Conservation (phyloP, 2,329 filamentous ascomycete genomes). For the Cladophialophora exuberans region DNA sequence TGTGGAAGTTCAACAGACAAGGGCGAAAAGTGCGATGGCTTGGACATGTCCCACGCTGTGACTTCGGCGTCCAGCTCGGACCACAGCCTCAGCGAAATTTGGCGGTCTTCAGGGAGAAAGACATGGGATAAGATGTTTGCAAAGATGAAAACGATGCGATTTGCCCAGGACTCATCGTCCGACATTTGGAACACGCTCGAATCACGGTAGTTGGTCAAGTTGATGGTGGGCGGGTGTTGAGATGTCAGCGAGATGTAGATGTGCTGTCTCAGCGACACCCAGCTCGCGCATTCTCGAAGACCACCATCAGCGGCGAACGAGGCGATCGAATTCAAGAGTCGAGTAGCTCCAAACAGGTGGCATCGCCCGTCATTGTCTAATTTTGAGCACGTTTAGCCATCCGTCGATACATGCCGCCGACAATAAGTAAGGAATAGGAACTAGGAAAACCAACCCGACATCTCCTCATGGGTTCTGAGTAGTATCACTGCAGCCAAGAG, state of each 20-base stretch:
- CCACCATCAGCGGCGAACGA: conserved; percentile 45
- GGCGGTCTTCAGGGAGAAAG: conserved; percentile 8
- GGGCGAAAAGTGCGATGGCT: conserved; percentile 28
- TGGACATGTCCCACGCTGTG: conserved; percentile 13
- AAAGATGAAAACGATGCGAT: conserved; percentile 44
- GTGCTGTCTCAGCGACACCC: conserved; percentile 48
- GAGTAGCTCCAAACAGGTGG: conserved; percentile 45
- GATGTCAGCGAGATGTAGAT: conserved; percentile 46
- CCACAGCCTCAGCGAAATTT: conserved; percentile 18
- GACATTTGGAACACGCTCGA: conserved; percentile 42
- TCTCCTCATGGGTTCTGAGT: conserved; percentile 54
- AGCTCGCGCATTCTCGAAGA: conserved; percentile 45
- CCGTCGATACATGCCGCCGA: too few species aligned
- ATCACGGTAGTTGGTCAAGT: conserved; percentile 44
- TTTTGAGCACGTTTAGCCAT: neutral
- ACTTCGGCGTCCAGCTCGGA: conserved; percentile 22
- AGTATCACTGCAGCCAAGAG: conserved; percentile 55
- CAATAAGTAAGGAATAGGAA: too few species aligned
- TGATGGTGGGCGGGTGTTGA: conserved; percentile 41
- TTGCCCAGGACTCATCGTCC: conserved; percentile 45
- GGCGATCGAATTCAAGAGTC: conserved; percentile 44
- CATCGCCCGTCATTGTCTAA: conserved; percentile 39
- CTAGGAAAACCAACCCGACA: too few species aligned
- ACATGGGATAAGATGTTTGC: conserved; percentile 40
- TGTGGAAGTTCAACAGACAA: conserved; percentile 11